Base-by-base conservation (phyloP, 1,139 yeast species). In the Candida albicans region DNA sequence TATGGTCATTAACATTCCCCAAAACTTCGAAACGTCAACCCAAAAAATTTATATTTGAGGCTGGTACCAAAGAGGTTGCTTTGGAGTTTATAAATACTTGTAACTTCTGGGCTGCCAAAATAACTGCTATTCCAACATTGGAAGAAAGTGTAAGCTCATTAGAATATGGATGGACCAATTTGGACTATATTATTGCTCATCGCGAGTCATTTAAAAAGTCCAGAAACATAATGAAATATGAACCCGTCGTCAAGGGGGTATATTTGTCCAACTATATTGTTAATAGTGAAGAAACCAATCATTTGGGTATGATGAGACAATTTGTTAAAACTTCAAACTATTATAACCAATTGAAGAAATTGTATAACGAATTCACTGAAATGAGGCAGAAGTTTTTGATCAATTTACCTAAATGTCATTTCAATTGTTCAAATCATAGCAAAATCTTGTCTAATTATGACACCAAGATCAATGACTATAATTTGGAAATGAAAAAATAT, bases 61-160 rank as follows among this genome's bases (percentile, higher is more conserved):
- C 95, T 0, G 88, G 89, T 14, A 82, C 89, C 12, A 62, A 68
- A 36, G 87, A 82, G 52, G 77, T 81, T 49, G 95, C 96, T 0
- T 68, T 73, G 40, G 88, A 82, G 57, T 88, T 81, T 59, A 80
- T 87, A 29, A 79, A 84, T 53, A 78, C 93, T 2, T 84, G 95
- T 64, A 89, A 89, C 63, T 89, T 87, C 61, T 89, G 96, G 96
- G 89, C 96, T 2, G 86, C 95, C 2, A 76, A 93, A 52, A 79
- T 85, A 31, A 84, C 95, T 11, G 85, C 90, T 12, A 83, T 87
- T 27, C 96, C 96, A n/a, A 63, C 79, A 1, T 62, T 67, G 51
- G 79, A 74, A 53, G 78, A 73, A 53, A 68, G 87, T 46, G 79
- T 87, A 10, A 78, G 90, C 2, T 85, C 87, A 37, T 77, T 82